Evolutionary conservation across 2,329 filamentous ascomycete genomes (phyloP).

Genomic region (Xylariaceae sp.): DNA sequence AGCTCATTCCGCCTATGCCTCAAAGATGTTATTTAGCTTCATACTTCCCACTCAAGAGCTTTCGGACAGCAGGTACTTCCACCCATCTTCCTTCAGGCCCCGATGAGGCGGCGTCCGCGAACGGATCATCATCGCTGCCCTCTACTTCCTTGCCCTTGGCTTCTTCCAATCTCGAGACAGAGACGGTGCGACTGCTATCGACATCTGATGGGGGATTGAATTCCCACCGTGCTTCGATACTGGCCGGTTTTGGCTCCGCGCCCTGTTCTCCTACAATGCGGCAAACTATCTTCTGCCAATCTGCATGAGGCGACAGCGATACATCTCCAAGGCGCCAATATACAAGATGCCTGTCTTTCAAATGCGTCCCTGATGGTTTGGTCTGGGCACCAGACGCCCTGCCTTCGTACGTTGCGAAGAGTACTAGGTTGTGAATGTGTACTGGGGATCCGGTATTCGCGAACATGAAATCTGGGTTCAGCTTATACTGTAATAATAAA

Average conservation of each 20-base stretch:
- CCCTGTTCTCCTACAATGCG: constrained; percentile 71
- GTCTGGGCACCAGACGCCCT: constrained; percentile 66
- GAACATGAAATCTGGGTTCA: constrained; percentile 65
- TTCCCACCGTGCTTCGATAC: constrained; percentile 82
- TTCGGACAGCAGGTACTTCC: constrained; percentile 61
- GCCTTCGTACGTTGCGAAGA: constrained; percentile 69
- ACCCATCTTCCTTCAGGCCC: constrained; percentile 51
- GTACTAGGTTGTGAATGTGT: constrained; percentile 68
- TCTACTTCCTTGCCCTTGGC: constrained; percentile 49
- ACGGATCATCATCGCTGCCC: constrained; percentile 57
- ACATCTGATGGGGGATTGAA: constrained; percentile 34
- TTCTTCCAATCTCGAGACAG: constrained; percentile 53
- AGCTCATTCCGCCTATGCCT: no score
- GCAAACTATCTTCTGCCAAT: constrained; percentile 74
- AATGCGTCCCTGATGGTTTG: constrained; percentile 75
- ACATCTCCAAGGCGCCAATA: constrained; percentile 81
- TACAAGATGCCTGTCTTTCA: constrained; percentile 70
- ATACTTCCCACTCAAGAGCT: constrained; percentile 73
- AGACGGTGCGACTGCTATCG: constrained; percentile 42
- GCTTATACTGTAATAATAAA: constrained; percentile 75
- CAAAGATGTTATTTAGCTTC: constrained; percentile 43
- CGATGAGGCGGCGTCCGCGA: constrained; percentile 55
- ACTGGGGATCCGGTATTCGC: constrained; percentile 40
- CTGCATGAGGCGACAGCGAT: constrained; percentile 56
- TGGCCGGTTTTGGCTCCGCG: constrained; percentile 66